Evolutionary conservation across 345 rosid species (phyloP).

Genomic region (Luvunga scandens): DNA sequence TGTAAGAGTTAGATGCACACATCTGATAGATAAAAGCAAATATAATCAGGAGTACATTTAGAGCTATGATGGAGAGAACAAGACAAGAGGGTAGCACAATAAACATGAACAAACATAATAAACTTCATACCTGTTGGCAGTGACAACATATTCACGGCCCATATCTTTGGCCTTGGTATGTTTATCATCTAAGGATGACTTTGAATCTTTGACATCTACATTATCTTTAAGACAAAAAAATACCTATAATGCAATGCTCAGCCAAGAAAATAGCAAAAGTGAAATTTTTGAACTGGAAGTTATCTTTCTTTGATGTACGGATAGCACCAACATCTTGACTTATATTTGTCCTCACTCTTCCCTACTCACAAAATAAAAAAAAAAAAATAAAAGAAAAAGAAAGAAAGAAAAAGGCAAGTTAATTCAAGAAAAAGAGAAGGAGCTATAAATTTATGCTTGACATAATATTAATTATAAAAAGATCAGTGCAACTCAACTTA

Average conservation of each 20-base stretch:
- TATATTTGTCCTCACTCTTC: constrained; percentile 29
- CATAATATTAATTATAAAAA: too few species aligned
- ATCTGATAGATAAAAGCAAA: constrained; percentile 15
- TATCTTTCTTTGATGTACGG: constrained; percentile 45
- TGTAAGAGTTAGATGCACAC: too few species aligned
- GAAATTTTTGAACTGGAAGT: constrained; percentile 17
- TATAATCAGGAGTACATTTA: neutral
- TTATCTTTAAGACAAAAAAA: constrained; percentile 23
- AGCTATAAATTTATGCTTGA: too few species aligned
- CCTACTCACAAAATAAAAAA: constrained; percentile 32
- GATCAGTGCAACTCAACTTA: too few species aligned
- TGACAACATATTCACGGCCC: constrained; percentile 30
- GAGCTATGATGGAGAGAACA: neutral
- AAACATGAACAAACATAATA: constrained; percentile 9
- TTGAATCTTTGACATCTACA: constrained; percentile 24
- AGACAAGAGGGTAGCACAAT: neutral
- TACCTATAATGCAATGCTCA: constrained; percentile 13
- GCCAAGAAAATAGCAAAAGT: constrained; percentile 9
- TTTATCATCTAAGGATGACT: constrained; percentile 26
- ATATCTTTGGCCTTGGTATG: constrained; percentile 32
- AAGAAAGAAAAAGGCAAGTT: neutral
- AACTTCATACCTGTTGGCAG: constrained; percentile 42
- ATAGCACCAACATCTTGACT: constrained; percentile 28
- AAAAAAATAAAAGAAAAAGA: neutral
- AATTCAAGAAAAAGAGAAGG: neutral